These are phyloP conservation scores for Cucumis sativus DNA, from an alignment of 306 rosid species.

Conservation along the genomic window DNA sequence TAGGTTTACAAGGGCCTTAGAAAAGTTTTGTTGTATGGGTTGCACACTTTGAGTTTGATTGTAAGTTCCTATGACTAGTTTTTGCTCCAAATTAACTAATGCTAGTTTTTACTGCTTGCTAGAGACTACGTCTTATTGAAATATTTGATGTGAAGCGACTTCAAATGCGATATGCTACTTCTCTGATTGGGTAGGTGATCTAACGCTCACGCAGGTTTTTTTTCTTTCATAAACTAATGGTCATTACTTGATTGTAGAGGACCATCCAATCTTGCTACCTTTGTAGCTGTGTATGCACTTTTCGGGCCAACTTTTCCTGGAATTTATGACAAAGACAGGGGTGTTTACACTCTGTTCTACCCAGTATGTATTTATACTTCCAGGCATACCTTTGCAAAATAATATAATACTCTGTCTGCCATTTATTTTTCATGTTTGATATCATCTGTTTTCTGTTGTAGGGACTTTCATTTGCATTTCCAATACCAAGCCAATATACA, in stretches of 20 bases:
- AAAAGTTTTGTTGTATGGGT: too few relatives aligned
- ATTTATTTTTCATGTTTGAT: constrained; percentile 1
- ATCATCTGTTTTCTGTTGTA: constrained; percentile 18
- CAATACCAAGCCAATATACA: constrained; percentile 86
- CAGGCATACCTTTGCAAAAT: not conserved
- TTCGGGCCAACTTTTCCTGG: constrained; percentile 98
- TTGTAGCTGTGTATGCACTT: constrained; percentile 87
- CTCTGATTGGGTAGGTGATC: constrained; percentile 72
- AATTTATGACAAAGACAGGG: constrained; percentile 65
- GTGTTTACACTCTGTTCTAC: constrained; percentile 85
- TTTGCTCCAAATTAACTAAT: constrained; percentile 3
- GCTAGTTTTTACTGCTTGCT: constrained; percentile 7
- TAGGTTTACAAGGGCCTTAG: not conserved
- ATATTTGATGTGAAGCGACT: constrained; percentile 90
- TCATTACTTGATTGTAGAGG: constrained; percentile 40
- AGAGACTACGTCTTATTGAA: constrained; percentile 95
- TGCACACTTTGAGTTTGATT: too few relatives aligned
- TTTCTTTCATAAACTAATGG: not conserved
- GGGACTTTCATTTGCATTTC: constrained; percentile 99
- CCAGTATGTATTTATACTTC: constrained; percentile 49
- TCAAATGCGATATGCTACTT: constrained; percentile 91
- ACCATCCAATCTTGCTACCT: constrained; percentile 74
- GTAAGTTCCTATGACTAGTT: not conserved
- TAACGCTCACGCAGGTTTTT: not conserved
- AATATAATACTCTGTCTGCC: not conserved